phyloP scores from a whole-genome alignment of 2,329 filamentous ascomycete genomes.

The Botryotinia narcissicola region DNA sequence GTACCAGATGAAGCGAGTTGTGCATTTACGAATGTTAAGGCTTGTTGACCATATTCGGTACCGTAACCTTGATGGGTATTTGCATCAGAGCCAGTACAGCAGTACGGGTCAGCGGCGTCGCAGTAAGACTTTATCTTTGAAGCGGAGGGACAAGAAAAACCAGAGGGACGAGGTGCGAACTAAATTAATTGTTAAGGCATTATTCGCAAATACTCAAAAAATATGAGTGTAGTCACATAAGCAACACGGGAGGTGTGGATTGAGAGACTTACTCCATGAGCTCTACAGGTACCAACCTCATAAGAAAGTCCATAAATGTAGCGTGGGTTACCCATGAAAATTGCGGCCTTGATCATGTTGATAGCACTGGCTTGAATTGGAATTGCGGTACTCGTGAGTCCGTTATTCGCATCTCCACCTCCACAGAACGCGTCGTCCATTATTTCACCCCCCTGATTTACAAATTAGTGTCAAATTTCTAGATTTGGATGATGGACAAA shows the following conservation, averaged over 20 bases:
- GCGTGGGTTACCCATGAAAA: constrained; percentile 64
- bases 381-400: constrained; percentile 46
- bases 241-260: background rate
- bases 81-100: constrained; percentile 56
- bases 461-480: constrained; percentile 15
- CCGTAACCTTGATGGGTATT: constrained; percentile 58
- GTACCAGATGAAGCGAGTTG: constrained; percentile 41
- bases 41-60: constrained; percentile 53
- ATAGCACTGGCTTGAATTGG: constrained; percentile 48
- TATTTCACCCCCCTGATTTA: constrained; percentile 56
- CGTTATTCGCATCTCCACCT: constrained; percentile 49
- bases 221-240: background rate
- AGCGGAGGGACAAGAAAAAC: constrained; percentile 53
- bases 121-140: constrained; percentile 59
- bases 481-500: background rate
- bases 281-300: constrained; percentile 59
- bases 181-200: constrained; percentile 31
- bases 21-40: constrained; percentile 55
- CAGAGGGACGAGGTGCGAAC: constrained; percentile 55
- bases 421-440: constrained; percentile 62
- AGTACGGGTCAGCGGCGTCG: constrained; percentile 59
- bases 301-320: constrained; percentile 55
- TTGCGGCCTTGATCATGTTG: constrained; percentile 58
- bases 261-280: constrained; percentile 54
- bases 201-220: background rate